A percentile compares a stretch with the other conserved stretches of the same genome.
phyloP scores from a whole-genome alignment of 2,329 filamentous ascomycete species.

The Ciborinia camelliae region DNA sequence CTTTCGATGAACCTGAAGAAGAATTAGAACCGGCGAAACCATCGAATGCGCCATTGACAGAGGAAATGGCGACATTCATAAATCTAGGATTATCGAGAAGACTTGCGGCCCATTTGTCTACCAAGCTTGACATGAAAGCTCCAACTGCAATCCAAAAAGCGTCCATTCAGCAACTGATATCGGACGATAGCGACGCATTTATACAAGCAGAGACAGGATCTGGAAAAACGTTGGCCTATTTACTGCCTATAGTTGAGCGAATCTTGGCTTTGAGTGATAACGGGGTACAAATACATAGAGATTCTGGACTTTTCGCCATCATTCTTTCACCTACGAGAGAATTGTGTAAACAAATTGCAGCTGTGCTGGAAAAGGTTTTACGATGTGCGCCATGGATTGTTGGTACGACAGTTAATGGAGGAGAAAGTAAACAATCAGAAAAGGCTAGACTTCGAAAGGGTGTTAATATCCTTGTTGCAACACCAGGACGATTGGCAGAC shows the following conservation, averaged over 20 bases:
- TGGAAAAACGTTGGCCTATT: slow-evolving; percentile 94
- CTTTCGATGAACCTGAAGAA: slow-evolving; percentile 47
- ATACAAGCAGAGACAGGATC: slow-evolving; percentile 97
- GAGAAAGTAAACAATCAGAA: slow-evolving; percentile 72
- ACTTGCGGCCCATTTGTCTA: slow-evolving; percentile 76
- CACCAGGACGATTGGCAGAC: slow-evolving; percentile 85
- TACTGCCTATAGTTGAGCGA: slow-evolving; percentile 86
- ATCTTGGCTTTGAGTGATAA: slow-evolving; percentile 71
- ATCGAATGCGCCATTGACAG: slow-evolving; percentile 85
- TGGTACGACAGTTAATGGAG: slow-evolving; percentile 74
- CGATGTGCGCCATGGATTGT: slow-evolving; percentile 94
- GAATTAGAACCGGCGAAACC: slow-evolving; percentile 61
- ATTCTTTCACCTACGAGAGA: slow-evolving; percentile 93
- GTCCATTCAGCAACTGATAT: slow-evolving; percentile 75
- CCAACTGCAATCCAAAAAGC: slow-evolving; percentile 95
- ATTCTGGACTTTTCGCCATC: slow-evolving; percentile 89
- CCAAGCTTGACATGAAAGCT: slow-evolving; percentile 82
- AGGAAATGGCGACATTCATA: slow-evolving; percentile 81
- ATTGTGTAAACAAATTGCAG: slow-evolving; percentile 87
- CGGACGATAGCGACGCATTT: slow-evolving; percentile 84
- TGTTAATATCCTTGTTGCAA: slow-evolving; percentile 92
- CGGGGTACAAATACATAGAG: slow-evolving; percentile 63
- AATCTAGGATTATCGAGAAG: slow-evolving; percentile 77
- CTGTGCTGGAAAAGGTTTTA: slow-evolving; percentile 79
- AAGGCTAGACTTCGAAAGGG: slow-evolving; percentile 93